Percentiles rank a stretch among this genome's conserved stretches.
Conservation (phyloP, 371 early-diverging fungal genomes). For the Umbelopsis sp. region DNA sequence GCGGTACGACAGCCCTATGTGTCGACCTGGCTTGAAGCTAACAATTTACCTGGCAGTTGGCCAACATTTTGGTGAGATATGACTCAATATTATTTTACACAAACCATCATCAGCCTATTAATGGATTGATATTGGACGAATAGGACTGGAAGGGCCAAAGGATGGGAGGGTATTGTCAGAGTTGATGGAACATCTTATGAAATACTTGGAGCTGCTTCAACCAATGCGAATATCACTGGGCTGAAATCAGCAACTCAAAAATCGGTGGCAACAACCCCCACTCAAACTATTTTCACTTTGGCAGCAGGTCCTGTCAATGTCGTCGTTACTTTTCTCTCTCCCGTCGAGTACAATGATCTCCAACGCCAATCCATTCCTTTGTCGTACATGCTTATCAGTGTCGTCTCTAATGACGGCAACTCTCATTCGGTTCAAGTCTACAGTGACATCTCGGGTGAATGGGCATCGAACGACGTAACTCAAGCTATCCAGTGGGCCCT, state of each 20-base stretch:
- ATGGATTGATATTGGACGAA: background rate
- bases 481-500: background rate
- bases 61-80: slow-evolving; percentile 7
- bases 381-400: slow-evolving; percentile 6
- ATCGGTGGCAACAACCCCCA: background rate
- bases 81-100: background rate
- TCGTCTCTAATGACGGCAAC: slow-evolving; percentile 12
- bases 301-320: slow-evolving; percentile 16
- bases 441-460: slow-evolving; percentile 18
- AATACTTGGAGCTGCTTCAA: slow-evolving; percentile 9
- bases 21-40: slow-evolving; percentile 8
- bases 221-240: background rate
- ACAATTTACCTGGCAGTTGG: slow-evolving; percentile 7
- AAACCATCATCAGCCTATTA: background rate
- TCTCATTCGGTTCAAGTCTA: slow-evolving; percentile 16
- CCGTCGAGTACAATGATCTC: slow-evolving; percentile 15
- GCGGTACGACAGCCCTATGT: slow-evolving; percentile 15
- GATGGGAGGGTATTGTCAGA: slow-evolving; percentile 13
- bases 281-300: background rate
- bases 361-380: slow-evolving; percentile 18
- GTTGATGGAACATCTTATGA: slow-evolving; percentile 4
- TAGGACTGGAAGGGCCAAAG: slow-evolving; percentile 4
- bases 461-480: slow-evolving; percentile 7
- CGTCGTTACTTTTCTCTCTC: slow-evolving; percentile 14
- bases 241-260: slow-evolving; percentile 5